Evolutionary conservation across 148 eudicot species (phyloP).

Genomic region (Vaccinium myrtillus): DNA sequence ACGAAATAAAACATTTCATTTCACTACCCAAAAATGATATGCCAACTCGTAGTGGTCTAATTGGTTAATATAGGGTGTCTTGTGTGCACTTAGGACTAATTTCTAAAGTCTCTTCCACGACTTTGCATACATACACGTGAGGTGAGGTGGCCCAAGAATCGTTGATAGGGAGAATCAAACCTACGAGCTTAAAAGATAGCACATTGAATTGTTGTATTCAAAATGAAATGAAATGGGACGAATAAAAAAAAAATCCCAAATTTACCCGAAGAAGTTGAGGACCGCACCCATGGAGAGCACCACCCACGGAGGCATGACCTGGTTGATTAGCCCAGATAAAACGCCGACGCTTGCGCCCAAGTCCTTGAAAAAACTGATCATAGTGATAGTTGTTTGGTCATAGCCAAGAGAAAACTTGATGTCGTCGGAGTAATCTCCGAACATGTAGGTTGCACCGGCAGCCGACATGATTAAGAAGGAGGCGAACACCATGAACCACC

Average conservation of each 20-base stretch:
- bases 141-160: too few relatives aligned
- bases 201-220: too few relatives aligned
- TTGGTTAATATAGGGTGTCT: too few relatives aligned
- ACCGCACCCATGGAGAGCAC: conserved; percentile 41
- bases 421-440: conserved; percentile 35
- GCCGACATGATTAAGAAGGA: conserved; percentile 42
- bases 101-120: too few relatives aligned
- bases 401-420: conserved; percentile 38
- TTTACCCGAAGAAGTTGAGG: conserved; percentile 36
- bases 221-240: too few relatives aligned
- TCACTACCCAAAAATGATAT: too few relatives aligned
- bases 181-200: too few relatives aligned
- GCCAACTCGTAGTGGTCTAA: too few relatives aligned
- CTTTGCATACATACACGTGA: too few relatives aligned
- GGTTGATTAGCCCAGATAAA: conserved; percentile 40
- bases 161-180: too few relatives aligned
- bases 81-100: too few relatives aligned
- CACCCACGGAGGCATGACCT: conserved; percentile 47
- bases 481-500: conserved; percentile 54
- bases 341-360: conserved; percentile 44
- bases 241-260: not conserved
- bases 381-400: conserved; percentile 42
- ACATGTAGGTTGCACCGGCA: conserved; percentile 51
- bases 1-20: too few relatives aligned
- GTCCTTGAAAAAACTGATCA: conserved; percentile 48